Evolutionary conservation across 345 rosid genomes (phyloP), one percentile per base, ranked within the genome.

Genomic region (Ceriops zippeliana): DNA sequence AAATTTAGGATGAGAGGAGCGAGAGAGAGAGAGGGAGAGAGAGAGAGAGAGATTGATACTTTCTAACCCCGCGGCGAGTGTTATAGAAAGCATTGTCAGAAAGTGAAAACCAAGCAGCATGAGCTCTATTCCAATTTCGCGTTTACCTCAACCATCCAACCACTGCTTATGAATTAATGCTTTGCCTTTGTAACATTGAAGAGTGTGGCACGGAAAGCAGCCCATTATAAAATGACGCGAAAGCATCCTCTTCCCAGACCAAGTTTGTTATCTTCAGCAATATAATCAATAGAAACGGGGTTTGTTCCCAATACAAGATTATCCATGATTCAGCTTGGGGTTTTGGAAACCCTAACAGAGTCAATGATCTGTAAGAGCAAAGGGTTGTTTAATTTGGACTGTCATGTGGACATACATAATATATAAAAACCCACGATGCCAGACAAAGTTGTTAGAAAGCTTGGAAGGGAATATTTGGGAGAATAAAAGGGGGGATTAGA

Each of bases 391-490:
- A 13, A 15, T 56, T 56, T 24, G 19, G 59, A 56, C 30, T 17
- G 59, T 56, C 59, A 56, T 56, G 16, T 22, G 59, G 16, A 1
- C 28, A 70, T 71, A 67, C 71, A 71, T 69, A 74, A 75, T 79
- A 71, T 76, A 74, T 62, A 80, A 75, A 74, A 74, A 68, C 72
- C 73, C 68, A 63, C 51, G 56, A 70, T 53, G 71, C 64, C 62
- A 63, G 78, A 74, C 70, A 79, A 69, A 69, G 73, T 37, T 52
- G 66, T 68, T 68, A 24, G 77, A 76, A 67, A 75, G 71, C 71
- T 79, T 74, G 69, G 75, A 80, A 80, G 75, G 79, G 89, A 87
- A 84, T 86, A 86, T 85, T 82, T 87, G 87, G 87, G 92, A 84
- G 85, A 73, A 79, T 79, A 80, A 74, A 77, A 82, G 79, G 80